Evolutionary conservation across 768 basidiomycete species (phyloP), one percentile per base, ranked within the genome.

Genomic region (Myochromella boudieri): DNA sequence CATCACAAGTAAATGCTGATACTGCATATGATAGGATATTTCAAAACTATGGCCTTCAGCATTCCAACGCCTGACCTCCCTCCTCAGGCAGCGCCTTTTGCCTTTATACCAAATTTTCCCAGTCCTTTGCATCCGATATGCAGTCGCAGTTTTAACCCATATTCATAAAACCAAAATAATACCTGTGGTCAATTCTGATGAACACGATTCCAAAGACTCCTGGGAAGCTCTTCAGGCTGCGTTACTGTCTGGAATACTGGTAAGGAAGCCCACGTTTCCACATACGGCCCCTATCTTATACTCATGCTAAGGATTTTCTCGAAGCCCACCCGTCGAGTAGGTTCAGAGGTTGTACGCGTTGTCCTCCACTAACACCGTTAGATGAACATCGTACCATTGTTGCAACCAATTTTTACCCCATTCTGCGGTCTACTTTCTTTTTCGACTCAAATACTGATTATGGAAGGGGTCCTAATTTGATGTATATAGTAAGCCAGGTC

Each of bases 171-270:
- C 67, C 15, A 75, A 71, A 42, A 52, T 77, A 18, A 47, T 61
- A 12, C 50, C 66, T n/a, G 52, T 61, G 25, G 36, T 60, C 25
- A 52, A 55, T 34, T 11, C 37, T 9, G 43, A 43, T 25, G 54
- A 67, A 36, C 50, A 56, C 12, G 26, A 28, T 32, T 33, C 10
- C 7, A 59, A 45, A 17, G 44, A 46, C 6, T 20, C 58, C 2
- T 84, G 82, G 81, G 77, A 81, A 59, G 51, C 46, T 10, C 62
- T 74, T 9, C 69, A 75, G 26, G 55, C 69, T 22, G 66, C 73
- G 8, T 49, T 82, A n/a, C 55, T 85, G 17, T 78, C 82, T 3
- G 81, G 82, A 3, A 50, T 81, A 26, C 57, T 80, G 49, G 79
- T 80, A 53, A 40, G n/a, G 38, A 14, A 2, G 27, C 42, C 37